Conservation (phyloP, 2,329 filamentous ascomycete genomes). For the Phoma herbarum region DNA sequence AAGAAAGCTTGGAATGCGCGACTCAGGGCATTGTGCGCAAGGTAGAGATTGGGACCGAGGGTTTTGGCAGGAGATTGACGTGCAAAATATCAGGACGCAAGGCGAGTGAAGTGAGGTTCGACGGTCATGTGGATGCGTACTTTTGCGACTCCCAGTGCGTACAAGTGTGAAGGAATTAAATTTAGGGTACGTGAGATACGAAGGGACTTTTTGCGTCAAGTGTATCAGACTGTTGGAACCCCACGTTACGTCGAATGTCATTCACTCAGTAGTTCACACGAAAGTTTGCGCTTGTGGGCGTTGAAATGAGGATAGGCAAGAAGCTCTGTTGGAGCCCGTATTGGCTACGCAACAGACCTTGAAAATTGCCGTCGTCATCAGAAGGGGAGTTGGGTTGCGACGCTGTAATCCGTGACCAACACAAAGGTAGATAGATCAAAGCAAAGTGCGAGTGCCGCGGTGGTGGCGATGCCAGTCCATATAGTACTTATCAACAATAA, state of each 20-base stretch:
- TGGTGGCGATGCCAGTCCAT: not conserved
- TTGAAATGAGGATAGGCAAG: not conserved
- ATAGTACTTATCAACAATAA: not conserved
- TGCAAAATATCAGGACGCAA: not conserved
- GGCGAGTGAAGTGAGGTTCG: not conserved
- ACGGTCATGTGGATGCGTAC: not conserved
- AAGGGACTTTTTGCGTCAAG: not conserved
- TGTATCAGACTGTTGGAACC: not conserved
- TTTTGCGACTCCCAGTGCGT: not conserved
- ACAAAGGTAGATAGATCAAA: not conserved
- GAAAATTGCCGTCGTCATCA: not conserved
- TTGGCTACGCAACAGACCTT: not conserved
- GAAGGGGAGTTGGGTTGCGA: not conserved
- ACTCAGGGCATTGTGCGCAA: not conserved
- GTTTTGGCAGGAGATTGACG: not conserved
- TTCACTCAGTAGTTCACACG: not conserved
- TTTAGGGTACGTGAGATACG: not conserved
- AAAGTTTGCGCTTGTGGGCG: constrained; percentile 3
- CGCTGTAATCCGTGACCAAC: not conserved
- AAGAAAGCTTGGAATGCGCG: constrained; percentile 11
- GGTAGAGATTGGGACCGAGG: constrained; percentile 11
- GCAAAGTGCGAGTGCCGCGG: not conserved
- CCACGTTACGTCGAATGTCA: constrained; percentile 4
- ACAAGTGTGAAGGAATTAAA: not conserved
- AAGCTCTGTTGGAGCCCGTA: not conserved